Evolutionary conservation across 2,329 filamentous ascomycete species (phyloP), one percentile per base, ranked within the genome.

Genomic region (Leptoxyphium fumago): DNA sequence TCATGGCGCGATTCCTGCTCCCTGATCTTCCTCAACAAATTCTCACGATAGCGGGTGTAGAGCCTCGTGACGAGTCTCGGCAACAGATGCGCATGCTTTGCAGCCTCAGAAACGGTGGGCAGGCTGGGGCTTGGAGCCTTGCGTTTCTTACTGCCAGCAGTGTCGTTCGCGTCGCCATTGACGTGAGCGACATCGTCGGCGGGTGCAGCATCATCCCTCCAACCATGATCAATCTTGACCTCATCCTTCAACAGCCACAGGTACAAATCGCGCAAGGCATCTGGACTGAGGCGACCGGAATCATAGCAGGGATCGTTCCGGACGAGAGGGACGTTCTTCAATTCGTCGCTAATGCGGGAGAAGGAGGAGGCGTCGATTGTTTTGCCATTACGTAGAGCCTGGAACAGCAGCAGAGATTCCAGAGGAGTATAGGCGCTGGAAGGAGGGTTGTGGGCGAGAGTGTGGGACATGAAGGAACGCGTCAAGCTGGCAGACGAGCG

Each of bases 401-500:
- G 84, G 67, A 91, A 89, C 57, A 94, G 74, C 52, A 91, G 75
- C 49, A 93, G 74, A 59, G 81, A 83, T 73, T 94, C 87, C 70
- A 93, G 82, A 54, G 81, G 77, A 60, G 85, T 89, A 66, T 91
- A 88, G 57, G 73, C 70, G 59, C 77, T 72, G 64, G 48, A 41
- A 40, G 46, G 46, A 39, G 71, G 59, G 62, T 69, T 69, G 67
- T 70, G 32, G 11, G 32, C 32, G 32, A 15, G 13, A 13, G 32
- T 13, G 32, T 36, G 32, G 32, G 32, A 36, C 32, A 36, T 36
- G 32, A 36, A 36, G 32, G 32, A 36, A 15, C 32, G 32, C 32
- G 32, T 36, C 32, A 36, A 36, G 32, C 32, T 36, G 32, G 32
- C 32, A 13, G 21, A 26, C 21, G 21, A 26, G 32, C 32, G 32